Base-by-base conservation (phyloP, 331 rosid genomes). In the Telfairia occidentalis region DNA sequence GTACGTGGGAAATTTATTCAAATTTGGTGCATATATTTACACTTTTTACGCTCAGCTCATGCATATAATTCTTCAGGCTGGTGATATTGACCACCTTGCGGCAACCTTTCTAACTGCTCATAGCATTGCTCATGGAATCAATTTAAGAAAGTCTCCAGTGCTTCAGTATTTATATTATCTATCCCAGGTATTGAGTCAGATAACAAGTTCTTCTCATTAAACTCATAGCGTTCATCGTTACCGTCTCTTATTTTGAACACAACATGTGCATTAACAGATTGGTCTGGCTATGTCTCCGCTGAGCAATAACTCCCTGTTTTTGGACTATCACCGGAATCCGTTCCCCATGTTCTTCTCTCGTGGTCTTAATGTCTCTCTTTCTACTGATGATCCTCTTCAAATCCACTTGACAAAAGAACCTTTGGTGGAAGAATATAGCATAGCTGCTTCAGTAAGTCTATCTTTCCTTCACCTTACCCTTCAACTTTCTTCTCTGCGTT, bases 61-160 rank as follows among this genome's bases (percentile, higher is more conserved):
- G 75, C 80, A 40, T 81, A 32, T 81, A 42, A 23, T 77, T 72
- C 32, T 86, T 30, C 89, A 96, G 97, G 94, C 99, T 65, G 99
- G 99, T 81, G 99, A 96, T 86, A 87, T 92, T 79, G 99, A 96
- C 86, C 99, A 96, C 85, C 97, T 96, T 63, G 99, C 97, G 48
- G 97, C 99, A 61, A 86, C 97, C 24, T 96, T 96, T 83, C 96
- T 96, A 75, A 89, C 96, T 0, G 74, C 87, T 40, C 92, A 90
- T 76, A 90, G 88, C 78, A 95, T 95, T 60, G 97, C 99, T 18
- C 99, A 95, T 77, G 99, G 99, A 82, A 95, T 92, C 84, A 95
- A 95, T 88, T 87, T 92, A 89, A 90, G 92, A 74, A 95, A 95
- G 80, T 95, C 99, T 16, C 99, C 99, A 0, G 96, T 95, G 71